These are phyloP conservation scores for Wickerhamiella brachini DNA, from an alignment of 805 yeast species.

Conservation along the genomic window DNA sequence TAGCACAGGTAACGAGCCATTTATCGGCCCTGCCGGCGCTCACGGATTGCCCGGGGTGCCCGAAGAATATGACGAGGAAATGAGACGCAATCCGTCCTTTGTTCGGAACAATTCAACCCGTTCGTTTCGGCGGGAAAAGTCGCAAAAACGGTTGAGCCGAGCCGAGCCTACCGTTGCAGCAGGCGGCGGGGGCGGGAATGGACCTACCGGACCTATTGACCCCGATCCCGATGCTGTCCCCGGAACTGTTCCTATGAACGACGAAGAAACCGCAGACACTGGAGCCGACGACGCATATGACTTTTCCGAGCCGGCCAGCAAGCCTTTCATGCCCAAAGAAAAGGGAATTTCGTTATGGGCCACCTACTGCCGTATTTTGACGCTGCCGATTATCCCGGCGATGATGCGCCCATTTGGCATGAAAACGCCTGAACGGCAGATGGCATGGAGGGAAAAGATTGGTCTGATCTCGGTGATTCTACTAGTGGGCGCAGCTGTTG, in stretches of 20 bases:
- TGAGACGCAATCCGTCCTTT: background rate
- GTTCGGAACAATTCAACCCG: conserved; percentile 3
- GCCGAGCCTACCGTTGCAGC: background rate
- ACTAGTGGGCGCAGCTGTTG: conserved; percentile 62
- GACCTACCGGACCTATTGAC: background rate
- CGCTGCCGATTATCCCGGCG: conserved; percentile 88
- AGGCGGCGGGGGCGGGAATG: background rate
- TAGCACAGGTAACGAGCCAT: conserved; percentile 54
- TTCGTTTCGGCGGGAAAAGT: background rate
- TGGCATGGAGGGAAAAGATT: conserved; percentile 95
- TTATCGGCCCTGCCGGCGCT: background rate
- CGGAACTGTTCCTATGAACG: background rate
- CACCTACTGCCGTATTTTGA: conserved; percentile 60
- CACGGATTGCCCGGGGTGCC: background rate
- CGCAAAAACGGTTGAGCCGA: background rate
- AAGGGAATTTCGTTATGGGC: conserved; percentile 46
- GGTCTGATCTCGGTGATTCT: conserved; percentile 68
- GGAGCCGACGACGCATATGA: conserved; percentile 9
- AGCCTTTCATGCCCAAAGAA: conserved; percentile 14
- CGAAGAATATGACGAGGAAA: background rate
- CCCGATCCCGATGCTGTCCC: conserved; percentile 2
- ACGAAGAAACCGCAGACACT: conserved; percentile 10
- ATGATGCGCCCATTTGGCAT: conserved; percentile 60
- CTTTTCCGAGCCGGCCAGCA: background rate
- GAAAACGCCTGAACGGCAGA: conserved; percentile 65